Evolutionary conservation across 2,329 filamentous ascomycete genomes (phyloP), one percentile per base, ranked within the genome.

Genomic region (Macrophomina pseudophaseolina): DNA sequence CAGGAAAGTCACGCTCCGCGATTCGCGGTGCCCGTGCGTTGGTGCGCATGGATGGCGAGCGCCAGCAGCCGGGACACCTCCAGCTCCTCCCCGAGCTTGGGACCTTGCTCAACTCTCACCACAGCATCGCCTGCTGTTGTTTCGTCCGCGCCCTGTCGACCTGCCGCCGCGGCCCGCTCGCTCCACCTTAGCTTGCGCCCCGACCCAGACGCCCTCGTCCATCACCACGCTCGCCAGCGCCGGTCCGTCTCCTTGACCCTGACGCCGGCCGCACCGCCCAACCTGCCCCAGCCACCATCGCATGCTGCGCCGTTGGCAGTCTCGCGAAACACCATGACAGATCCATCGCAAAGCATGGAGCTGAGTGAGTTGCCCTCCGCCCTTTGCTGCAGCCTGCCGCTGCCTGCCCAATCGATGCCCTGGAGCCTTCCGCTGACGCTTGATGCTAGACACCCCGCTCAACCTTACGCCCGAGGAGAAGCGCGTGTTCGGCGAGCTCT

Each of bases 391-490:
- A 42, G 58, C 44, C 12, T 33, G 12, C 42, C 44, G 42, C 44
- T 28, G 42, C n/a, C 30, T 8, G 16, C 32, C 67, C 67, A 71
- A 73, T 74, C 72, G 72, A 64, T 64, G 63, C 65, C 23, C 23
- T 56, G n/a, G 38, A 54, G 58, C 44, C 58, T 62, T n/a, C 16
- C 32, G 58, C 58, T 62, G 54, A 51, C 42, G 56, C 63, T 67
- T 65, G 35, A 53, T 23, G 51, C 53, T 67, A 71, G 74, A 66
- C 71, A 88, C 90, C 70, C 91, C 90, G 79, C 87, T 97, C 72
- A 97, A 97, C 82, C 88, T 98, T 71, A 92, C 89, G 35, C 82
- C 91, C 58, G 93, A 98, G 72, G 95, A 99, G 86, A 97, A 97
- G 83, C 91, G 93, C 79, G 88, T 92, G 68, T 99, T 96, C 80